A percentile compares a stretch with the other conserved stretches of the same genome.
Evolutionary conservation across 179 eudicot species (phyloP).

Genomic region (Silene noctiflora): DNA sequence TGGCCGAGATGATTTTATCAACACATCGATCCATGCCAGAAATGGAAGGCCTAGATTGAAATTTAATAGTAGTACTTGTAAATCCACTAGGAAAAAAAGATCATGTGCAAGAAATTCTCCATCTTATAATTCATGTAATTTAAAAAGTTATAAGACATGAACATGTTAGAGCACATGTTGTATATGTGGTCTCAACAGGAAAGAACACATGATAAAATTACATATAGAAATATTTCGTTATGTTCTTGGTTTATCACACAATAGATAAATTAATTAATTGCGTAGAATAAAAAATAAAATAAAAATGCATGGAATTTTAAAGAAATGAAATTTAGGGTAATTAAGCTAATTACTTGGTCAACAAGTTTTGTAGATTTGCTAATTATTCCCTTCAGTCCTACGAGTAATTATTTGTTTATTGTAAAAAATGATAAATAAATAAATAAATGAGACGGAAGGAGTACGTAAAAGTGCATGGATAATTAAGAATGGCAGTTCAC

Average conservation of each 20-base stretch:
- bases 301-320: no score
- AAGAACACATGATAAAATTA: slow-evolving; percentile 19
- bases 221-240: no score
- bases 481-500: slow-evolving; percentile 4
- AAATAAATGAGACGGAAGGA: no score
- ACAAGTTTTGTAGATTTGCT: neutral
- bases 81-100: neutral
- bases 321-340: neutral
- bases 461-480: slow-evolving; percentile 7
- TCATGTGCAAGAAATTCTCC: slow-evolving; percentile 12
- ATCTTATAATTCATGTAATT: neutral
- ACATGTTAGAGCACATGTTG: slow-evolving; percentile 24
- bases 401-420: no score
- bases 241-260: no score
- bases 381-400: no score
- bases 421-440: no score
- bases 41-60: neutral
- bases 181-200: slow-evolving; percentile 19
- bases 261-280: no score
- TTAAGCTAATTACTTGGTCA: neutral
- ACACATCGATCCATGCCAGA: neutral
- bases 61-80: neutral
- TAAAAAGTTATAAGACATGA: slow-evolving; percentile 7
- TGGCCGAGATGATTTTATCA: no score
- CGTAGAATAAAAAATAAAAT: no score